Evolutionary conservation across 805 yeast genomes (phyloP).

Genomic region (Wickerhamiella domercqiae): DNA sequence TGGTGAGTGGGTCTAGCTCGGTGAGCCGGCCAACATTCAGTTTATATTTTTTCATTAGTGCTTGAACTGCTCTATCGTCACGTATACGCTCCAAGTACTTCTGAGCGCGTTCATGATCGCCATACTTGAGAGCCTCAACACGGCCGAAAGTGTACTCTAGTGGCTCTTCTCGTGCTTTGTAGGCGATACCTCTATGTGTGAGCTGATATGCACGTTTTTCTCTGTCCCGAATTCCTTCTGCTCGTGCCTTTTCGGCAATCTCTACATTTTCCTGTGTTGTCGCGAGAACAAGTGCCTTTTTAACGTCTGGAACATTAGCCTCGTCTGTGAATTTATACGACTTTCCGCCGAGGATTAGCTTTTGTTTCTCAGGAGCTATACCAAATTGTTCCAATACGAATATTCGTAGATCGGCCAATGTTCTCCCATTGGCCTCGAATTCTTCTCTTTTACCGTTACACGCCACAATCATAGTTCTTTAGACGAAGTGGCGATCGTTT

Average conservation of each 20-base stretch:
- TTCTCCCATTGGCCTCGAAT: too few species aligned
- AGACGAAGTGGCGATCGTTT: too few species aligned
- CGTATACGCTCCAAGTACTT: conserved; percentile 20
- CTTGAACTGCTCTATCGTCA: conserved; percentile 25
- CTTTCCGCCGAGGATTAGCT: neutral
- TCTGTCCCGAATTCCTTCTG: neutral
- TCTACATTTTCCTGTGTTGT: neutral
- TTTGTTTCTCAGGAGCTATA: neutral
- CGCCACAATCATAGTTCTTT: too few species aligned
- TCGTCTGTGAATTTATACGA: too few species aligned
- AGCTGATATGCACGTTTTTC: conserved; percentile 1
- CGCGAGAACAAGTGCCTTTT: neutral
- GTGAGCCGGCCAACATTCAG: conserved; percentile 24
- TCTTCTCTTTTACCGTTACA: too few species aligned
- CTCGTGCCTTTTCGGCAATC: neutral
- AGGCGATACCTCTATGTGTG: conserved; percentile 4
- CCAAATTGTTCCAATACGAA: neutral
- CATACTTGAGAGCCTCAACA: conserved; percentile 21
- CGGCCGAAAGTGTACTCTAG: conserved; percentile 22
- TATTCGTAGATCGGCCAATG: too few species aligned
- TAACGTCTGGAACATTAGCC: neutral
- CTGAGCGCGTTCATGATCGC: conserved; percentile 22
- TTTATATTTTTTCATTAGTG: conserved; percentile 24
- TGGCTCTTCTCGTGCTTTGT: conserved; percentile 4
- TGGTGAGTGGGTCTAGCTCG: conserved; percentile 27